Conservation (phyloP, 305 asterid genomes). For the Stenogyne calaminthoides region DNA sequence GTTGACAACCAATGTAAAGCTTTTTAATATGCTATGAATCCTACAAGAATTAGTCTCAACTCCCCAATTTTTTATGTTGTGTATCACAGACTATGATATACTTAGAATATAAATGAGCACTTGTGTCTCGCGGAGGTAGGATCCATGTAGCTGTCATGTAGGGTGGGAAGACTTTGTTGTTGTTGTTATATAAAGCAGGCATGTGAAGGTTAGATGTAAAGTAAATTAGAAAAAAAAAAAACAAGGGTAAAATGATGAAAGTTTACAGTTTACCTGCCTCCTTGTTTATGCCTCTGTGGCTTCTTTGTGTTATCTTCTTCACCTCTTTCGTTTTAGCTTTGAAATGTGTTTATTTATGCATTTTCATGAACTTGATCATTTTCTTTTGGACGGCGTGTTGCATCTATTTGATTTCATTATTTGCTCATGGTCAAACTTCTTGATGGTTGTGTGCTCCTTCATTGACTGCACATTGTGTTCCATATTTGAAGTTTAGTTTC, state of each 20-base stretch:
- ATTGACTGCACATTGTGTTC: neutral
- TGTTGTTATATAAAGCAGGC: neutral
- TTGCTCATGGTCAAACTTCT: constrained; percentile 21
- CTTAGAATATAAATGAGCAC: neutral
- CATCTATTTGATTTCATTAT: constrained; percentile 16
- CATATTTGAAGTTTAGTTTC: constrained; percentile 14
- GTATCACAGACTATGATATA: neutral
- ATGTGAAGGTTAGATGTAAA: neutral
- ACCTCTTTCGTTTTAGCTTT: neutral
- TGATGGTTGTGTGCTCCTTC: neutral
- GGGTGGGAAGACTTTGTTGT: neutral
- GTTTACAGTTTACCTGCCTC: neutral
- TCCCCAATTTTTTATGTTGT: neutral
- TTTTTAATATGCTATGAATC: neutral
- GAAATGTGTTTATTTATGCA: neutral
- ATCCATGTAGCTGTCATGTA: neutral
- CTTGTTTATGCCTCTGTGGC: constrained; percentile 1
- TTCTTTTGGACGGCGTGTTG: neutral
- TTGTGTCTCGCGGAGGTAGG: neutral
- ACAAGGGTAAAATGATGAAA: neutral
- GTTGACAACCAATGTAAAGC: neutral
- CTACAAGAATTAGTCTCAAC: neutral
- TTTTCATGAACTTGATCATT: neutral
- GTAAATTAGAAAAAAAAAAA: neutral
- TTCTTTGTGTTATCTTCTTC: constrained; percentile 6